Evolutionary conservation across 2,329 filamentous ascomycete species (phyloP), one percentile per base, ranked within the genome.

Genomic region (Calonectria fujianensis): DNA sequence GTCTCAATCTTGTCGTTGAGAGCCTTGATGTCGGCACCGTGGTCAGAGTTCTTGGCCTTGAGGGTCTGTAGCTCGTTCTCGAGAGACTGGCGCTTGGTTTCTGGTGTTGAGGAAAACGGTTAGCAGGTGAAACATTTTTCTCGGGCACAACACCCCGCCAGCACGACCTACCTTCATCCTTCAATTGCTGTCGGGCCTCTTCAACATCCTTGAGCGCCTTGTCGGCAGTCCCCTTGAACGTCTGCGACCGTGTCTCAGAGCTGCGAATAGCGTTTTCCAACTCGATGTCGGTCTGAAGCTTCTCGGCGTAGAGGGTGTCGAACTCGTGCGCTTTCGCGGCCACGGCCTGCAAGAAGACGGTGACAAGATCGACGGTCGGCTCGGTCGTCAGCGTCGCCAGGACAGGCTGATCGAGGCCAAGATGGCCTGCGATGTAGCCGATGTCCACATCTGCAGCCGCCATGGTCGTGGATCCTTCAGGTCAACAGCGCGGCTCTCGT

Each of bases 241-340:
- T 91, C 82, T 96, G 95, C 78, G 93, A 93, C 85, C 96, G 94
- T 31, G 94, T 92, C 83, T 98, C 96, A 74, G 94, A 93, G 78
- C 91, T 94, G 80, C 96, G 93, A 63, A 98, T 93, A 24, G 94
- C 94, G 85, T 95, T 97, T 84, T 99, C 97, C 10, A 98, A 91
- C 87, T 98, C 96, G 57, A 99, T 97, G 81, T 98, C 95, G 59
- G 95, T 88, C 79, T 95, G 93, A 57, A 98, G 90, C 86, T 98
- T 98, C 78, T 98, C 95, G 13, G 96, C 93, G 80, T 94, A 95
- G 51, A 98, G 87, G 50, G 93, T 91, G 83, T 98, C 95, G 80
- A 92, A 93, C 81, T 98, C 95, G 80, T 93, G 94, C 45, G 95
- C 95, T 84, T 97, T 98, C 37, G 88, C 87, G 31, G 93, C 91